Percentiles rank a stretch among this genome's conserved stretches.
These are phyloP conservation scores for Lactifluus rugatus DNA, from an alignment of 768 basidiomycete species.

Conservation along the genomic window DNA sequence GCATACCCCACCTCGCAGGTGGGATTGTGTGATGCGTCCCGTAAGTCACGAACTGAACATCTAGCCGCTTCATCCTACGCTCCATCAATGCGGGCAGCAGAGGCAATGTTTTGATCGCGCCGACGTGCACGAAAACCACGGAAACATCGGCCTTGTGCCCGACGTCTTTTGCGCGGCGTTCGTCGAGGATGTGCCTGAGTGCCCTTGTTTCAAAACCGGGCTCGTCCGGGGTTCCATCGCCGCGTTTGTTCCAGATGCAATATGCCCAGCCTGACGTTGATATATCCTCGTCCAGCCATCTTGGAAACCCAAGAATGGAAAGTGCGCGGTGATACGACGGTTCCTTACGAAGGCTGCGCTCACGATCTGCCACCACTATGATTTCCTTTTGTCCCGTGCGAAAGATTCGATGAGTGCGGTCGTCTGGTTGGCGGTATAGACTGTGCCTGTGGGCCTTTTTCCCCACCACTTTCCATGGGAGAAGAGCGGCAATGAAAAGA, in stretches of 20 bases:
- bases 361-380: not conserved
- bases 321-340: constrained; percentile 16
- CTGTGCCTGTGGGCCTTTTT: constrained; percentile 24
- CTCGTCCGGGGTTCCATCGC: constrained; percentile 5
- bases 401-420: constrained; percentile 1
- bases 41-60: constrained; percentile 56
- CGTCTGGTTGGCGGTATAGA: constrained; percentile 2
- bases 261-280: not conserved
- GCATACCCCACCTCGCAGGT: constrained; percentile 48
- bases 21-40: constrained; percentile 49
- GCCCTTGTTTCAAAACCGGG: constrained; percentile 5
- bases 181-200: constrained; percentile 8
- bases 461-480: constrained; percentile 38
- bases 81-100: constrained; percentile 41
- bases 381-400: not conserved
- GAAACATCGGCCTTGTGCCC: constrained; percentile 30
- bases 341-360: not conserved
- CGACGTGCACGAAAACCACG: constrained; percentile 58
- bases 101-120: constrained; percentile 40
- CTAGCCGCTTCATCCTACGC: constrained; percentile 34
- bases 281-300: constrained; percentile 13
- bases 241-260: constrained; percentile 16
- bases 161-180: constrained; percentile 9
- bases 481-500: constrained; percentile 34
- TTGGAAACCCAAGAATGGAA: constrained; percentile 12